Percentiles rank a stretch among this genome's conserved stretches.
Conservation (phyloP, 192 early-diverging fungal species). For the Chytriomyces sp. region DNA sequence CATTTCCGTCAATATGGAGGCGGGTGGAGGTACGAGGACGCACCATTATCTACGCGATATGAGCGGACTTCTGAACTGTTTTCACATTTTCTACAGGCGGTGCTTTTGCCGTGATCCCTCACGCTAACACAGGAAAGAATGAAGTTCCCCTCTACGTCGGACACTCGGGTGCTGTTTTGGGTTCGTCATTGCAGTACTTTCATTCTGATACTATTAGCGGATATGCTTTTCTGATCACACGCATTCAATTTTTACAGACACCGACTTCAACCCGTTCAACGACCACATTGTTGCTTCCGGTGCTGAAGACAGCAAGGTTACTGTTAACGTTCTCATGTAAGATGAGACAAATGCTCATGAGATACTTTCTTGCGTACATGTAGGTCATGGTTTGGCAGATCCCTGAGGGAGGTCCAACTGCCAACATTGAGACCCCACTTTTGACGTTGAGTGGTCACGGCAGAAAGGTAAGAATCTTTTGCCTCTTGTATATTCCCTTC, state of each 20-base stretch:
- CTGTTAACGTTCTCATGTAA: slow-evolving; percentile 2
- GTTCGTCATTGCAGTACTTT: not conserved
- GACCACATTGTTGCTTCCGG: slow-evolving; percentile 89
- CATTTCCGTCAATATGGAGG: slow-evolving; percentile 62
- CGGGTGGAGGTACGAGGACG: slow-evolving; percentile 54
- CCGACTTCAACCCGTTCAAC: slow-evolving; percentile 97
- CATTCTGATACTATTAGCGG: not conserved
- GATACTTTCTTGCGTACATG: slow-evolving; percentile 38
- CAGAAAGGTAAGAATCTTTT: slow-evolving; percentile 50
- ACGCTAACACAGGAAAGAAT: slow-evolving; percentile 81
- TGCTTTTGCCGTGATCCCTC: slow-evolving; percentile 94
- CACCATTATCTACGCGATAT: not conserved
- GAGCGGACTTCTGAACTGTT: not conserved
- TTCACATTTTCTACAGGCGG: slow-evolving; percentile 65
- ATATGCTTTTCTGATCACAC: not conserved
- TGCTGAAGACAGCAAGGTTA: slow-evolving; percentile 54
- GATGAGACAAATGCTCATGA: not conserved
- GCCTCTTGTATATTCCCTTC: not conserved
- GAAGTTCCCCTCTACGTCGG: slow-evolving; percentile 89
- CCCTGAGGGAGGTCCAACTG: slow-evolving; percentile 73
- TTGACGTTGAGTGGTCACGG: slow-evolving; percentile 82
- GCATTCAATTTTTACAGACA: slow-evolving; percentile 58
- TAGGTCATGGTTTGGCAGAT: slow-evolving; percentile 96
- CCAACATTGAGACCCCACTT: slow-evolving; percentile 77
- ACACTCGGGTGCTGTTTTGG: slow-evolving; percentile 88